Evolutionary conservation across 129 eudicot genomes (phyloP).

Genomic region (Pittosporum tobira): DNA sequence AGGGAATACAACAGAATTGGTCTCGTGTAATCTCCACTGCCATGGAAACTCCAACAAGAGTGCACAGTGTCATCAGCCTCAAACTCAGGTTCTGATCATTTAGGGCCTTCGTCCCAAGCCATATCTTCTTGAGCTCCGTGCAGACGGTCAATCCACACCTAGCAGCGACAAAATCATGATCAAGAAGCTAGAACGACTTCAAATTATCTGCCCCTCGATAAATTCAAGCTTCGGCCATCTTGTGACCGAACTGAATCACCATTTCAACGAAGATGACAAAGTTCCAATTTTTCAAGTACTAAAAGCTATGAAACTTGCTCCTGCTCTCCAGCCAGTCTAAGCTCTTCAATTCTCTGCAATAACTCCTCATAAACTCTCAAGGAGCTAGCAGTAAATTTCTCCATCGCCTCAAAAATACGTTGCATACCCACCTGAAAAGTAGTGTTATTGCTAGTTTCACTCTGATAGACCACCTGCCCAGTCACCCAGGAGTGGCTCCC

Average conservation of each 20-base stretch:
- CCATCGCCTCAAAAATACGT: constrained; percentile 78
- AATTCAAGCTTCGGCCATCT: neutral
- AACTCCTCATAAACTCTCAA: constrained; percentile 73
- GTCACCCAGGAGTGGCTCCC: constrained; percentile 28
- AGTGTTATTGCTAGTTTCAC: constrained; percentile 69
- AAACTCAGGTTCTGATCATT: neutral
- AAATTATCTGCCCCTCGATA: neutral
- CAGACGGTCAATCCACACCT: too few species aligned
- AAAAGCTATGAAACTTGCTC: constrained; percentile 20
- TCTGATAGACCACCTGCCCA: constrained; percentile 68
- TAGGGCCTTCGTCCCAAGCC: neutral
- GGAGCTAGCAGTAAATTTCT: constrained; percentile 50
- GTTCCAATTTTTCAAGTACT: neutral
- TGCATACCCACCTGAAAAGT: constrained; percentile 66
- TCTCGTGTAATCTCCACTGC: neutral
- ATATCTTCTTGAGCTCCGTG: too few species aligned
- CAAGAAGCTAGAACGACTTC: neutral
- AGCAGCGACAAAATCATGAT: neutral
- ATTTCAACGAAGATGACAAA: neutral
- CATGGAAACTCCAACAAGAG: neutral
- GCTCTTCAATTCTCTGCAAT: constrained; percentile 67
- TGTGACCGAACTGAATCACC: neutral
- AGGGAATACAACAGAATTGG: neutral
- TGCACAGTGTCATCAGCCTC: neutral
- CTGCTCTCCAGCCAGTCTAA: constrained; percentile 36